phyloP scores from a whole-genome alignment of 176 grass and related monocot species.

The Carex scoparia region DNA sequence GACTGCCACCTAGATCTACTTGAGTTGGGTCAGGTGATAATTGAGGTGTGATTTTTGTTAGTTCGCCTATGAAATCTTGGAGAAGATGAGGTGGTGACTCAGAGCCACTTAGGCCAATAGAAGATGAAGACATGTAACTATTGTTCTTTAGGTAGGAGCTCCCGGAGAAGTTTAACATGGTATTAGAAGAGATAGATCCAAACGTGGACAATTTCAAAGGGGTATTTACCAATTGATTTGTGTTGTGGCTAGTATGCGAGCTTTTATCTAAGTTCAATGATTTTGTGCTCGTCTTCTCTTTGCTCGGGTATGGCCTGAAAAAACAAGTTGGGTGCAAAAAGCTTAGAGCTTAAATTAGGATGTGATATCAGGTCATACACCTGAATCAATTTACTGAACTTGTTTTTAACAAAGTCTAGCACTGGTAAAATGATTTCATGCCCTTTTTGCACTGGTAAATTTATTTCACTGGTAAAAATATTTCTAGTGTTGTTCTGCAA shows the following conservation, averaged over 20 bases:
- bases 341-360: no score
- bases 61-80: conserved; percentile 51
- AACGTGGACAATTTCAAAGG: neutral
- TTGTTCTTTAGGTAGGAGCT: conserved; percentile 41
- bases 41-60: conserved; percentile 24
- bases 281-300: conserved; percentile 41
- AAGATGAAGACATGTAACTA: conserved; percentile 27
- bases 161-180: conserved; percentile 35
- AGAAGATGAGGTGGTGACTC: conserved; percentile 51
- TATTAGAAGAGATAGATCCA: conserved; percentile 27
- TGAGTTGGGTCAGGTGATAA: conserved; percentile 12
- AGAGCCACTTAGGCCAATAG: conserved; percentile 20
- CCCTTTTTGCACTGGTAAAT: neutral
- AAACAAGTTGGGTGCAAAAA: neutral
- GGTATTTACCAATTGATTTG: conserved; percentile 15
- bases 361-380: neutral
- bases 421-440: neutral
- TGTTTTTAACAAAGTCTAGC: neutral
- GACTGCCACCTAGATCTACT: conserved; percentile 20
- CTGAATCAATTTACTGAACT: neutral
- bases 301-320: conserved; percentile 47
- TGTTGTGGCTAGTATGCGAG: neutral
- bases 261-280: conserved; percentile 25
- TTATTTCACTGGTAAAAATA: neutral
- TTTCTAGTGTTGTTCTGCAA: neutral